These are phyloP conservation scores for Blastomyces percursus DNA, from an alignment of 2,329 filamentous ascomycete species.

Conservation along the genomic window DNA sequence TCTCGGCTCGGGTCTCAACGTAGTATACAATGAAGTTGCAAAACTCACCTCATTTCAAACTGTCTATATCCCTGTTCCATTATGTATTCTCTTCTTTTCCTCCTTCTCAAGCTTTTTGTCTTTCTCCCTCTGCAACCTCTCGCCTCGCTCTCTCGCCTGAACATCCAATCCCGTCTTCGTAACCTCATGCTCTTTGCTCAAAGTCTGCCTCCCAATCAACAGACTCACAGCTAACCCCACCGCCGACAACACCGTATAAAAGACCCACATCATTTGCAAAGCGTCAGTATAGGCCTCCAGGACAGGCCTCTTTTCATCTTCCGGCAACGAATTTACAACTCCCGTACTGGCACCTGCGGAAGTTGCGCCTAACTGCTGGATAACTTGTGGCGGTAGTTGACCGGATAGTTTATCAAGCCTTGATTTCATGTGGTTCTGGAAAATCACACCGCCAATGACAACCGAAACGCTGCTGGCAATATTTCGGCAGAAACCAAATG, in stretches of 20 bases:
- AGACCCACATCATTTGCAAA: constrained; percentile 42
- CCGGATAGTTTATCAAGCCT: background rate
- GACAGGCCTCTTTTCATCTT: constrained; percentile 28
- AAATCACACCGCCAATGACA: constrained; percentile 45
- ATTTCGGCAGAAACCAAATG: constrained; percentile 49
- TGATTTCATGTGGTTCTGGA: constrained; percentile 26
- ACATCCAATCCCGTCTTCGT: constrained; percentile 36
- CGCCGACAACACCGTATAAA: constrained; percentile 33
- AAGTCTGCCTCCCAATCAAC: constrained; percentile 28
- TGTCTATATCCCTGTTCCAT: background rate
- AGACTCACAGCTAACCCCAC: constrained; percentile 31
- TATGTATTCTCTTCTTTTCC: constrained; percentile 11
- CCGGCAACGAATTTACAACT: constrained; percentile 26
- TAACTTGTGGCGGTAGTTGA: constrained; percentile 19
- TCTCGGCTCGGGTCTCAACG: background rate
- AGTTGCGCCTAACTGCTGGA: constrained; percentile 20
- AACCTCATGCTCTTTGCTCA: constrained; percentile 34
- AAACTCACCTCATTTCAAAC: background rate
- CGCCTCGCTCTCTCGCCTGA: constrained; percentile 34
- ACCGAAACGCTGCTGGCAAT: constrained; percentile 47
- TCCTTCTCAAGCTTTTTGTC: constrained; percentile 13
- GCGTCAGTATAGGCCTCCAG: constrained; percentile 33
- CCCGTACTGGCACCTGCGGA: constrained; percentile 20
- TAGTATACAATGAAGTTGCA: too few species aligned
- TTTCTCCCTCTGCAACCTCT: constrained; percentile 19